A percentile compares a stretch with the other conserved stretches of the same genome.
Conservation (phyloP, 345 rosid species). For the Pugionium dolabratum region DNA sequence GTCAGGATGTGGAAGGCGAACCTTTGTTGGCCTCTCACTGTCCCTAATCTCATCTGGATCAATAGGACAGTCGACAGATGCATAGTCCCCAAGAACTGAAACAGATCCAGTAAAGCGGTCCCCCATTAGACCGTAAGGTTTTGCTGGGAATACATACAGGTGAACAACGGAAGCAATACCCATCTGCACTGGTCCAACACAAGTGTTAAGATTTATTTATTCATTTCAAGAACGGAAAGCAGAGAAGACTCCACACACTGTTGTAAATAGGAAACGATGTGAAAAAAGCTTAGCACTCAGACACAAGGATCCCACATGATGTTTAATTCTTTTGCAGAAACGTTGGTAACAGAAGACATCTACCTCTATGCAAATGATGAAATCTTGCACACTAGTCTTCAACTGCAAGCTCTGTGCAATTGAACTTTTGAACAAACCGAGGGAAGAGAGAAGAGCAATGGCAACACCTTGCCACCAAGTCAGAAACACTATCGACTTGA, state of each 20-base stretch:
- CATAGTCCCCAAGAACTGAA: slow-evolving; percentile 96
- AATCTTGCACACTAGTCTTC: slow-evolving; percentile 92
- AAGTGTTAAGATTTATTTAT: slow-evolving; percentile 44
- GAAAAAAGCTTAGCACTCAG: not conserved
- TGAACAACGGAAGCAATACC: slow-evolving; percentile 96
- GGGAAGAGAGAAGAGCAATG: slow-evolving; percentile 78
- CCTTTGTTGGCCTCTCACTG: slow-evolving; percentile 93
- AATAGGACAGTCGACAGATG: slow-evolving; percentile 80
- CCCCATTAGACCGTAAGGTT: slow-evolving; percentile 89
- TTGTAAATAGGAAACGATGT: slow-evolving; percentile 9
- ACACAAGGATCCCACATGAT: slow-evolving; percentile 16
- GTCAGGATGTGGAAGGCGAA: slow-evolving; percentile 88
- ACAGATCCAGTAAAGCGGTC: slow-evolving; percentile 75
- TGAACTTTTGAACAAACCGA: slow-evolving; percentile 82
- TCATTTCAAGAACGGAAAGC: slow-evolving; percentile 18
- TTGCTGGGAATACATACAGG: slow-evolving; percentile 90
- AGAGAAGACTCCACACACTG: slow-evolving; percentile 7
- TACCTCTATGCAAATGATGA: slow-evolving; percentile 99
- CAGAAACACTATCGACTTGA: slow-evolving; percentile 93
- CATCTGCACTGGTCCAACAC: slow-evolving; percentile 88
- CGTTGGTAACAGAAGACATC: slow-evolving; percentile 37
- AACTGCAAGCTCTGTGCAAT: slow-evolving; percentile 82
- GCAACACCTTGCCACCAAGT: slow-evolving; percentile 99
- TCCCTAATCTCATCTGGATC: slow-evolving; percentile 99
- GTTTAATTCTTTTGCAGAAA: slow-evolving; percentile 9